Conservation (phyloP, 805 yeast species). For the Zygotorulaspora florentina region DNA sequence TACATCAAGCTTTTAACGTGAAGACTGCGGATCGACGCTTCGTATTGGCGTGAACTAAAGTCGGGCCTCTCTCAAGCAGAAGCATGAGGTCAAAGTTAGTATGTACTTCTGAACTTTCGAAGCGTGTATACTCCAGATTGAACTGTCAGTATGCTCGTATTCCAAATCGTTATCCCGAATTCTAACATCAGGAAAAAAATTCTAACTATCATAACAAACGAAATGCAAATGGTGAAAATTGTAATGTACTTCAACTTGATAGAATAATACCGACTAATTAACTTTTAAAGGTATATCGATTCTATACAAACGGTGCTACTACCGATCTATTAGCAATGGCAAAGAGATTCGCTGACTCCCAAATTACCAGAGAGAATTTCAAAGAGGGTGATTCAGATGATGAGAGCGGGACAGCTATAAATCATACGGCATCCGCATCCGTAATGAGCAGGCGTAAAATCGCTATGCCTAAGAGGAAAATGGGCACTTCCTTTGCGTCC, state of each 20-base stretch:
- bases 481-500: conserved; percentile 15
- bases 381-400: conserved; percentile 35
- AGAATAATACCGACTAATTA: no score
- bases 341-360: conserved; percentile 65
- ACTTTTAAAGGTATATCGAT: neutral
- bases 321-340: conserved; percentile 41
- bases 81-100: no score
- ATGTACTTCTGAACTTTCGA: neutral
- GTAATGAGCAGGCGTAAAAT: conserved; percentile 68
- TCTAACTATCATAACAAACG: no score
- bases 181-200: no score
- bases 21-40: conserved; percentile 41
- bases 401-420: conserved; percentile 26
- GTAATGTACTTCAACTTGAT: no score
- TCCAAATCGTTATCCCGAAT: no score
- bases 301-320: neutral
- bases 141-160: no score
- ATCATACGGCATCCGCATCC: conserved; percentile 49
- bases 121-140: neutral
- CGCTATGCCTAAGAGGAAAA: conserved; percentile 50
- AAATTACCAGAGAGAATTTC: conserved; percentile 52
- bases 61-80: neutral
- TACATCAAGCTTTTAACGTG: conserved; percentile 40
- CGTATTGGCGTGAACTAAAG: conserved; percentile 31
- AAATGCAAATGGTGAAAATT: no score